These are phyloP conservation scores for Malus sylvestris DNA, from an alignment of 306 rosid species.

Conservation along the genomic window DNA sequence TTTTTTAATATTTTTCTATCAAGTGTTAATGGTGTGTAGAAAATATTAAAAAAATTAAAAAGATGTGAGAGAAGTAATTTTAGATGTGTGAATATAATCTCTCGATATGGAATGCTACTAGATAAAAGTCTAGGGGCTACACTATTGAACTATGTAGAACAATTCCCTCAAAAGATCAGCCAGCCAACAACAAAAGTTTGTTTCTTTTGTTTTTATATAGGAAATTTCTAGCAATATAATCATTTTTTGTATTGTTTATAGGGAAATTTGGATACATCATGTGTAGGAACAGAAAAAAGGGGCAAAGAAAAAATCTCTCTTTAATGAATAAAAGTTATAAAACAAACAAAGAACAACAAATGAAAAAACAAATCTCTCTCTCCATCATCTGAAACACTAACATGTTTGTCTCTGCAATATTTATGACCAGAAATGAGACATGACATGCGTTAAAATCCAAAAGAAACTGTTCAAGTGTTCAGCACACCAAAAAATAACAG, in stretches of 20 bases:
- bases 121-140: neutral
- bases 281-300: neutral
- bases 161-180: neutral
- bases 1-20: too few species aligned
- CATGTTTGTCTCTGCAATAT: neutral
- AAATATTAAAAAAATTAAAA: too few species aligned
- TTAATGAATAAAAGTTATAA: neutral
- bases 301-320: neutral
- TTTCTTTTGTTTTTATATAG: neutral
- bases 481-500: conserved; percentile 15
- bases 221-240: neutral
- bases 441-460: conserved; percentile 11
- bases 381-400: conserved; percentile 12
- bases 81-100: too few species aligned
- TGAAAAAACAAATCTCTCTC: neutral
- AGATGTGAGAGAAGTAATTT: too few species aligned
- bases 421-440: neutral
- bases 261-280: neutral
- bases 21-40: too few species aligned
- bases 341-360: neutral
- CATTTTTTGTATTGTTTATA: neutral
- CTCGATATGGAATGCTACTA: neutral
- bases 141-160: neutral
- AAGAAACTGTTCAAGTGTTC: conserved; percentile 8
- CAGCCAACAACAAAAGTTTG: neutral